Conservation (phyloP, 1,284 basidiomycete species). For the Melampsora larici-populina region DNA sequence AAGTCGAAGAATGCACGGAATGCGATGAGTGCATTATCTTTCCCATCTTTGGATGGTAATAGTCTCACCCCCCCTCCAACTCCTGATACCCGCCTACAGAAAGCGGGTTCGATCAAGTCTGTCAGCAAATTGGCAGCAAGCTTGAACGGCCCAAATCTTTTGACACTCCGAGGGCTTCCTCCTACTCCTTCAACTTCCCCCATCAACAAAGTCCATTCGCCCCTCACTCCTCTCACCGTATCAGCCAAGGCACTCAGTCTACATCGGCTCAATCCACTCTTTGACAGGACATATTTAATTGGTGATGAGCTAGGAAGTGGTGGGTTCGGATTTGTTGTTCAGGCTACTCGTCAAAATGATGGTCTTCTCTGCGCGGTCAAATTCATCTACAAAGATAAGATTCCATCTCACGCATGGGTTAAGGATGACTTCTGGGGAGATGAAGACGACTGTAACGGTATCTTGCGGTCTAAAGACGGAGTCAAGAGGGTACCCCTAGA, state of each 20-base stretch:
- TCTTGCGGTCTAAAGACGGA: constrained; percentile 48
- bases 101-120: background rate
- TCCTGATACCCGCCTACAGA: constrained; percentile 19
- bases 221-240: constrained; percentile 12
- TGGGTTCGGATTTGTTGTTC: constrained; percentile 52
- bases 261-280: constrained; percentile 23
- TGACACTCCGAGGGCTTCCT: constrained; percentile 4
- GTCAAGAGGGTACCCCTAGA: constrained; percentile 36
- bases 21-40: background rate
- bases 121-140: background rate
- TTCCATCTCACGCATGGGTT: constrained; percentile 51
- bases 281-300: constrained; percentile 12
- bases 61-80: constrained; percentile 26
- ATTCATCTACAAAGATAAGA: constrained; percentile 53
- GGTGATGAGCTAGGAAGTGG: constrained; percentile 48
- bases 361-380: constrained; percentile 50
- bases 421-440: constrained; percentile 48
- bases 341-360: constrained; percentile 48
- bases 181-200: constrained; percentile 15
- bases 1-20: background rate
- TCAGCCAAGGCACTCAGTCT: constrained; percentile 21
- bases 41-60: background rate
- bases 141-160: background rate
- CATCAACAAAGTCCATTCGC: constrained; percentile 2
- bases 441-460: constrained; percentile 46